Base-by-base conservation (phyloP, 257 asterid genomes). In the Fraxinus americana region DNA sequence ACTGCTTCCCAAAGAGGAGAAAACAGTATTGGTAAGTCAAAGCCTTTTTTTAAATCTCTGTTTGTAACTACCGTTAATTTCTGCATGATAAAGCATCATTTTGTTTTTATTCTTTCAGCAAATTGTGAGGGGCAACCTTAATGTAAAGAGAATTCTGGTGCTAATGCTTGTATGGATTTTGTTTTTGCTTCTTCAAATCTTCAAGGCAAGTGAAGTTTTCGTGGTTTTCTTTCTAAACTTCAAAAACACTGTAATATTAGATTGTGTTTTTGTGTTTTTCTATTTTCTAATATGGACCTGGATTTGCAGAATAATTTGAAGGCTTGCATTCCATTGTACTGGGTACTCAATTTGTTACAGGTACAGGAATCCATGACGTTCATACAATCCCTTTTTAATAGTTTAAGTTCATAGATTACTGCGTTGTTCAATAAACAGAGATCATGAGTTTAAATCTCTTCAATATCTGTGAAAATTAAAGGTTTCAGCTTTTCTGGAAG, bases 291-390 rank as follows among this genome's bases (percentile, higher is more conserved):
- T 16, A 21, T 34, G 17, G 65, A 3, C 43, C 48, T 71, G n/a
- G 48, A 16, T 67, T 67, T 75, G 80, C 97, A 96, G 99, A 96
- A 96, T 70, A 73, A 80, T 63, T 68, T 87, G 3, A 68, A 19
- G 38, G 86, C 94, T 41, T 96, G 99, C 73, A 85, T 86, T 71
- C 67, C 88, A 41, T 69, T 75, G 80, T 96, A 92, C 76, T 96
- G 99, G 99, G 86, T 79, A 77, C 96, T 96, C 68, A 90, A 79
- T 85, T 82, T 90, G 82, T 52, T 93, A 77, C 99, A 96, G 97
- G 99, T 91, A 84, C 36, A 36, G 1, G 54, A 45, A 14, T 45
- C 54, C 54, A 3, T 3, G 1, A 45, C 54, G 4, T 45, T 45
- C 19, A 19, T 57, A 54, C 4, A 57, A n/a, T 57, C 29, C 29